Conservation (phyloP, 2,329 filamentous ascomycete genomes). For the Colletotrichum costaricense region DNA sequence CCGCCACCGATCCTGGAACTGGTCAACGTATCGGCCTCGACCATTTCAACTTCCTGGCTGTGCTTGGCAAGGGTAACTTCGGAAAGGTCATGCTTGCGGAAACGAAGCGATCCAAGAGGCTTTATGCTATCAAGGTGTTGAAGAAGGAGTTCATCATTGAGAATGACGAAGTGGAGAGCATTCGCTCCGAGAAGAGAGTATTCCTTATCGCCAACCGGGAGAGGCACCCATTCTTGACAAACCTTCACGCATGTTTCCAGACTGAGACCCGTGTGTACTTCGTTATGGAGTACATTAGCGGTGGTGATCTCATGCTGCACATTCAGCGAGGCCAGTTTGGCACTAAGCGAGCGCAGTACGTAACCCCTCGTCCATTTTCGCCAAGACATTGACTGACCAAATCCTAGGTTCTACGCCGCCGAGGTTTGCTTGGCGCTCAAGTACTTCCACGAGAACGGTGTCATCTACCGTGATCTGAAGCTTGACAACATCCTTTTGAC, state of each 20-base stretch:
- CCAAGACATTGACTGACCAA: conserved; percentile 5
- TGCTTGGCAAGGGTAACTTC: conserved; percentile 98
- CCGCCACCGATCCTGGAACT: conserved; percentile 77
- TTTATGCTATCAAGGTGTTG: conserved; percentile 98
- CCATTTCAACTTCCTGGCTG: conserved; percentile 98
- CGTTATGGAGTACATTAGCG: conserved; percentile 99
- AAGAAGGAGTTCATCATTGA: conserved; percentile 99
- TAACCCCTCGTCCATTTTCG: conserved; percentile 40
- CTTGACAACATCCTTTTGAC: conserved; percentile 92
- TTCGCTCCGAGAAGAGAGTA: conserved; percentile 95
- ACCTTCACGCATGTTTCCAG: conserved; percentile 97
- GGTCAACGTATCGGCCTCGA: conserved; percentile 92
- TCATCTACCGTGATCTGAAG: conserved; percentile 98
- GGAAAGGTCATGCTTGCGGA: conserved; percentile 99
- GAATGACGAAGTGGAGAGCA: conserved; percentile 98
- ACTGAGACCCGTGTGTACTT: conserved; percentile 99
- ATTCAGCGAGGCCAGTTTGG: conserved; percentile 98
- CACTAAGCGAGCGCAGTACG: conserved; percentile 93
- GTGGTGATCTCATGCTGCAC: conserved; percentile 98
- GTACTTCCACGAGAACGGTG: conserved; percentile 99
- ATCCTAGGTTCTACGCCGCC: conserved; percentile 88
- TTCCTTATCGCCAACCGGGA: conserved; percentile 98
- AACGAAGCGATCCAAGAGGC: conserved; percentile 89
- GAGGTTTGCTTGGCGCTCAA: conserved; percentile 97
- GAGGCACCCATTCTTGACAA: conserved; percentile 94